Evolutionary conservation across 208 protist species (phyloP), one percentile per base, ranked within the genome.

Genomic region (Perkinsela sp.): DNA sequence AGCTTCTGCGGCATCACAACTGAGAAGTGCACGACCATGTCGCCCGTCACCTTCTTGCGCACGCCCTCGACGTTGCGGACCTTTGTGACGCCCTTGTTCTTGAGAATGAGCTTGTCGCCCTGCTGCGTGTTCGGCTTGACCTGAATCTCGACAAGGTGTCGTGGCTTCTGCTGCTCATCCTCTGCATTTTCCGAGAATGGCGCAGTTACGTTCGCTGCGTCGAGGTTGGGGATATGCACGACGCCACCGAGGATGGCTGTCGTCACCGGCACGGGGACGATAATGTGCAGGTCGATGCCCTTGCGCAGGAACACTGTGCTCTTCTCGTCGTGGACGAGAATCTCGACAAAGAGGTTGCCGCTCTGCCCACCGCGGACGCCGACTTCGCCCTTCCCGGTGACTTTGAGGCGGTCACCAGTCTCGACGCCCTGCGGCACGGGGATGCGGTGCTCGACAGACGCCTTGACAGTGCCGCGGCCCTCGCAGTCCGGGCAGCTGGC

Each of bases 21-120:
- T 22, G 83, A 81, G 73, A 90, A 92, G 76, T 92, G 86, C 67
- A 92, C 86, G 75, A 80, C 89, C 31, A 90, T 84, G 75, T 92
- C 82, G 30, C 86, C 86, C 28, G 80, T 87, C 40, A 57, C 40
- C 22, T 57, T 57, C 40, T 57, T 57, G 13, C 40, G 6, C 13
- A 57, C 22, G 13, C 40, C 40, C 6, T 57, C 40, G 40, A 57
- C 40, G 40, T 57, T 57, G 67, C 79, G 77, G 74, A 86, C 88
- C 68, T 89, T 81, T 32, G 87, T 86, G 48, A 92, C 82, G 16
- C 86, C 86, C 40, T 83, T 80, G 40, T 83, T 85, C 30, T 83
- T 77, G 32, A 92, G 74, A 28, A 92, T 83, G 32, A 90, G 78
- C 75, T 85, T 86, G 71, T 92, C 86, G 28, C 85, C 85, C 72